Evolutionary conservation across 495 filamentous ascomycete species (phyloP).

Genomic region (Penicillium ucsense): DNA sequence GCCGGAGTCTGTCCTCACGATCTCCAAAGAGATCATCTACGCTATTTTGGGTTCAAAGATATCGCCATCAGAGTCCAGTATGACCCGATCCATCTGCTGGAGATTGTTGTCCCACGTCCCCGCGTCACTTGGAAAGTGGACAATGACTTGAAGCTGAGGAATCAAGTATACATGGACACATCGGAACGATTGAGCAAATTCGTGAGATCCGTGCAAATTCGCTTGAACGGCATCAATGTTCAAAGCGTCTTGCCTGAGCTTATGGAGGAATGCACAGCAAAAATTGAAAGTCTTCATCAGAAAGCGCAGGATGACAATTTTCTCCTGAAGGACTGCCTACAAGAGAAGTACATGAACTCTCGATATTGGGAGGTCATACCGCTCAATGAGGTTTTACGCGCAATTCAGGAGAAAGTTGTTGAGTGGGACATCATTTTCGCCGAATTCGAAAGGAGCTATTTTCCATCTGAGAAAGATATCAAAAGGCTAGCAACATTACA

Average conservation of each 20-base stretch:
- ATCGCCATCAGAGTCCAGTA: constrained; percentile 83
- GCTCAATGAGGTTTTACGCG: constrained; percentile 74
- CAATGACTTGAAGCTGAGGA: constrained; percentile 80
- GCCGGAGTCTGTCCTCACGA: constrained; percentile 87
- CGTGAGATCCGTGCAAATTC: constrained; percentile 71
- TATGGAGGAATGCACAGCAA: constrained; percentile 64
- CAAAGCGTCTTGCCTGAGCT: constrained; percentile 86
- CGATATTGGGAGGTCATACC: constrained; percentile 96
- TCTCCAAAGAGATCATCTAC: constrained; percentile 80
- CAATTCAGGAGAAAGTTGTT: constrained; percentile 83
- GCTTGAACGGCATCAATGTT: constrained; percentile 78
- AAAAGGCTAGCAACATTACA: constrained; percentile 82
- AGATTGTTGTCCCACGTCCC: constrained; percentile 85
- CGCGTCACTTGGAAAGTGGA: constrained; percentile 96
- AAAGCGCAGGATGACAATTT: constrained; percentile 74
- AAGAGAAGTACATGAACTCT: constrained; percentile 83
- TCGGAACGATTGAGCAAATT: constrained; percentile 77
- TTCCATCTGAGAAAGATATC: constrained; percentile 96
- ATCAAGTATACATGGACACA: constrained; percentile 72
- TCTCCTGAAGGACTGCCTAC: constrained; percentile 61
- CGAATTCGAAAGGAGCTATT: constrained; percentile 86
- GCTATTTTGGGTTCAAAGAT: constrained; percentile 85
- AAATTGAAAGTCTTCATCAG: constrained; percentile 65
- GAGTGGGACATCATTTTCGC: constrained; percentile 89
- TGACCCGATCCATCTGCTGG: constrained; percentile 83